Evolutionary conservation across 192 early-diverging fungal genomes (phyloP).

Genomic region (Coemansia sp.): DNA sequence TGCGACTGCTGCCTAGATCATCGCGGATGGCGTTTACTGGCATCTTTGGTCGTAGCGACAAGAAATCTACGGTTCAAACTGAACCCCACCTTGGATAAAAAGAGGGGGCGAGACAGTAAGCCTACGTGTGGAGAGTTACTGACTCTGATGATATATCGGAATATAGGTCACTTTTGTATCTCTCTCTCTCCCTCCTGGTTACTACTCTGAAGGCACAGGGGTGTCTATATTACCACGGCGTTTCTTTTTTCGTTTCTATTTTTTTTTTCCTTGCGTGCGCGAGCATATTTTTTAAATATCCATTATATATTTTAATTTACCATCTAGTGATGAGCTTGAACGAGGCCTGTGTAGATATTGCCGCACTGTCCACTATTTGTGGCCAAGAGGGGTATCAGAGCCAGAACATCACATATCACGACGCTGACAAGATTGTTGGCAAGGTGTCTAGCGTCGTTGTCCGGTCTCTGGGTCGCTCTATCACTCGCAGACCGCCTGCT

Average conservation of each 20-base stretch:
- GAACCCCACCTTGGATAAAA: neutral
- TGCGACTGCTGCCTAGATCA: conserved; percentile 33
- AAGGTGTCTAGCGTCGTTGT: neutral
- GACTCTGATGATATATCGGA: neutral
- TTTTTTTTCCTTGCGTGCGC: neutral
- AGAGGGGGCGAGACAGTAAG: neutral
- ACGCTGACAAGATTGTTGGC: conserved; percentile 21
- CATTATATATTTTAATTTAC: conserved; percentile 4
- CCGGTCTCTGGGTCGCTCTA: neutral
- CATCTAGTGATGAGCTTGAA: neutral
- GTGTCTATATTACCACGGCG: neutral
- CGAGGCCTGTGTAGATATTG: neutral
- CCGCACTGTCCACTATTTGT: conserved; percentile 12
- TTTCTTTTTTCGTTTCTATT: neutral
- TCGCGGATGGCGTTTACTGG: conserved; percentile 34
- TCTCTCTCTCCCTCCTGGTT: neutral
- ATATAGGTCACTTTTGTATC: conserved; percentile 9
- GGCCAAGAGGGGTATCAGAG: neutral
- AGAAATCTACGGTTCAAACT: conserved; percentile 9
- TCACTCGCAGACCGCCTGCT: neutral
- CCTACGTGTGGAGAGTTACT: conserved; percentile 1
- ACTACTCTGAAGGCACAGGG: neutral
- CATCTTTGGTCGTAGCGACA: conserved; percentile 40
- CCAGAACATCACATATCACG: neutral
- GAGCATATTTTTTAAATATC: neutral